Evolutionary conservation across 192 early-diverging fungal genomes (phyloP), one percentile per base, ranked within the genome.

Genomic region (Backusella liffmaniae): DNA sequence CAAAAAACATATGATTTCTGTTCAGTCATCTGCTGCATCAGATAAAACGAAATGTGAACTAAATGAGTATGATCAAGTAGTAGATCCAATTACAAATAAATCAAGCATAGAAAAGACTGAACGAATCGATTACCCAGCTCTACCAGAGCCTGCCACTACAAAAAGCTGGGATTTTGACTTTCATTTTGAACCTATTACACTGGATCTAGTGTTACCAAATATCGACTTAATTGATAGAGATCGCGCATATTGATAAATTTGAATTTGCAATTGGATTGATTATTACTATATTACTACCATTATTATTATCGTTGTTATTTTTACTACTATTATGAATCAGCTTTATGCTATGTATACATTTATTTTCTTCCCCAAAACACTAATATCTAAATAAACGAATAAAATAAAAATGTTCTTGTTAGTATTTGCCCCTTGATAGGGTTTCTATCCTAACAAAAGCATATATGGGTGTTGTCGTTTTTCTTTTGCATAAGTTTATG

Each of bases 151-250:
- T 56, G n/a, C 53, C 53, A 21, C 18, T 21, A 26, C 21, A 56
- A 56, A 56, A 21, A 56, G 53, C 53, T 56, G 53, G 26, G 39
- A 70, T 70, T 70, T 35, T 23, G 35, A 44, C 7, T 70, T 70
- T 70, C 12, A 70, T n/a, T 70, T 70, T 70, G 69, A 70, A 70
- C 69, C 69, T 26, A 70, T 70, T n/a, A 26, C 23, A 39, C 13
- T 70, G 10, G 69, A 70, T 44, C 39, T 44, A 3, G n/a, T 68
- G 36, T 36, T 42, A 44, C 69, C 16, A 29, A 39, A 70, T 42
- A 68, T 68, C n/a, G 35, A 56, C 3, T 23, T 56, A 23, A 21
- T 56, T 56, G 53, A 56, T 56, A 56, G 21, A 21, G 18, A 56
- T 56, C 53, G 6, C 18, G 53, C 53, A 26, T 56, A 56, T 56